Evolutionary conservation across 2,329 filamentous ascomycete species (phyloP), one percentile per base, ranked within the genome.

Genomic region (Leptoxyphium fumago): DNA sequence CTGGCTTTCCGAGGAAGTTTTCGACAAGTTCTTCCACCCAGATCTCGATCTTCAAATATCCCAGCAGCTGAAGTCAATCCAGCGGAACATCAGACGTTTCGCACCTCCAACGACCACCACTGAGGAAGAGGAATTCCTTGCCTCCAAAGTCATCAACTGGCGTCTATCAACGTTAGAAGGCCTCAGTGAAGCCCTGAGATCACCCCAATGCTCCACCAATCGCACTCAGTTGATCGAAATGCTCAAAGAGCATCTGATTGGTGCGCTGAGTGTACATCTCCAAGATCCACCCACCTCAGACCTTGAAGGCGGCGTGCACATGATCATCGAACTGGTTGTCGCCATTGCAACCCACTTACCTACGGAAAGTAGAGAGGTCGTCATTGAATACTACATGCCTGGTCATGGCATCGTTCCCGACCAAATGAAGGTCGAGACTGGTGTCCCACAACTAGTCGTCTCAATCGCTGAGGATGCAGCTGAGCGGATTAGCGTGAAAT

Each of bases 131-230:
- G 87, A 96, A 43, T 87, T 88, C 1, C 73, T 94, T 45, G 84
- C 84, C 17, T 77, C 80, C 39, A 94, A 94, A 64, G 78, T 96
- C 39, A 80, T 94, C 47, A 85, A 82, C 58, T 98, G 91, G 91
- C 79, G 91, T 47, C 78, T 96, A 65, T 80, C 89, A 2, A 98
- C 91, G 2, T 70, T 96, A 13, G 91, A 98, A 57, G 91, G 89
- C n/a, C 71, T 98, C 14, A 74, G 80, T 50, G 78, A 82, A 43
- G 63, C 75, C 30, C 71, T 96, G 14, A 72, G 74, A 45, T 77
- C 80, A 3, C 68, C 76, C 0, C 72, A 80, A 44, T 80, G 78
- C 39, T 70, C 71, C 10, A 75, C 82, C 10, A 74, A 87, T 62
- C 78, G 80, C 28, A 64, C 73, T 7, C 70, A 76, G 43, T 77